Evolutionary conservation across 345 rosid species (phyloP).

Genomic region (Dipteronia dyeriana): DNA sequence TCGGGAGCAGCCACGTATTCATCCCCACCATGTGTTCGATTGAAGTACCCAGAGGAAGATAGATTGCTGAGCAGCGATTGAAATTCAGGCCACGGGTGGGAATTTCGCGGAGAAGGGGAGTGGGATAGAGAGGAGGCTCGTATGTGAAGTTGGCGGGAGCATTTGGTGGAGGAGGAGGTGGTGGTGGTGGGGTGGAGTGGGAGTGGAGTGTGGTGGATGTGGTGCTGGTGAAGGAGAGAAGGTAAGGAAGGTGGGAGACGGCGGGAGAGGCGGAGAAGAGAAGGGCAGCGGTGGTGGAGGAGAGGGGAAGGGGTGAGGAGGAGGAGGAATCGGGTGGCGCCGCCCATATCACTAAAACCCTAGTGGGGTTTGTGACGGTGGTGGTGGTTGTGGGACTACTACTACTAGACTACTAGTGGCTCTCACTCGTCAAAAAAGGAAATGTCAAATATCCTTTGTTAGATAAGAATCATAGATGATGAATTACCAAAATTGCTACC

Average conservation of each 20-base stretch:
- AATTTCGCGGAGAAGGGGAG: conserved; percentile 13
- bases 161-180: conserved; percentile 18
- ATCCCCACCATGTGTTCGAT: conserved; percentile 17
- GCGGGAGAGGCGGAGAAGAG: conserved; percentile 33
- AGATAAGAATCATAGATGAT: too few relatives aligned
- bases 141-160: conserved; percentile 29
- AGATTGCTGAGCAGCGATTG: conserved; percentile 37
- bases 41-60: conserved; percentile 43
- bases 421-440: too few relatives aligned
- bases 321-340: conserved; percentile 59
- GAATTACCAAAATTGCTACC: too few relatives aligned
- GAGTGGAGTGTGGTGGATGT: conserved; percentile 21
- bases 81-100: conserved; percentile 48
- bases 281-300: conserved; percentile 28
- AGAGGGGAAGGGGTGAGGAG: conserved; percentile 54
- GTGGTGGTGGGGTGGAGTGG: not conserved
- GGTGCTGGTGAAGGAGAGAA: conserved; percentile 22
- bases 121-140: conserved; percentile 27
- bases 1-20: conserved; percentile 35
- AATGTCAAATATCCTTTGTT: too few relatives aligned
- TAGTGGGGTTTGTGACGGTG: not conserved
- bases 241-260: conserved; percentile 15
- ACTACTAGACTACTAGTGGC: too few relatives aligned
- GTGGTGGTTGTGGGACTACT: not conserved
- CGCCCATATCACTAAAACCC: conserved; percentile 44